These are phyloP conservation scores for Cucumis cinereus DNA, from an alignment of 306 rosid species.

Conservation along the genomic window DNA sequence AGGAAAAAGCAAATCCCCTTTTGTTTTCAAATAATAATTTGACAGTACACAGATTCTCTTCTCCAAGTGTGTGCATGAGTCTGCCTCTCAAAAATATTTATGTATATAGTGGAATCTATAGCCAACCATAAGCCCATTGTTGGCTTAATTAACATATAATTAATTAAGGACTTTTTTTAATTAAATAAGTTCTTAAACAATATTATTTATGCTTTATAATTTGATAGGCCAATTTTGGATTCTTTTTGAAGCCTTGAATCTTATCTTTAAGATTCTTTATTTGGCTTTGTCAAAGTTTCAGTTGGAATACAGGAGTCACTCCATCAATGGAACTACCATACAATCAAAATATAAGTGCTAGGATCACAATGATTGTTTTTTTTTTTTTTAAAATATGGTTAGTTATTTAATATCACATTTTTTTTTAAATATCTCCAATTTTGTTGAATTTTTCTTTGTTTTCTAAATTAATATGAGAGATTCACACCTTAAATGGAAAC, in stretches of 20 bases:
- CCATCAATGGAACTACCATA: neutral
- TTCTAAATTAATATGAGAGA: neutral
- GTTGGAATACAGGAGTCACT: neutral
- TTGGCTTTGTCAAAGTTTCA: neutral
- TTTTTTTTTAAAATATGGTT: neutral
- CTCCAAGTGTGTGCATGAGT: neutral
- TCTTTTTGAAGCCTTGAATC: constrained; percentile 1
- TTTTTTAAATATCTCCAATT: neutral
- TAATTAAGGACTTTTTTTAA: neutral
- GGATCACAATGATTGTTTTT: neutral
- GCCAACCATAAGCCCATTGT: constrained; percentile 1
- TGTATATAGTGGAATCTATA: constrained; percentile 1
- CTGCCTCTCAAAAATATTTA: neutral
- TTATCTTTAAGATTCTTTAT: constrained; percentile 7
- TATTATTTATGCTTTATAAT: neutral
- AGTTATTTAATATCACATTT: neutral
- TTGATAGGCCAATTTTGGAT: neutral
- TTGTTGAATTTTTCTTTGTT: neutral
- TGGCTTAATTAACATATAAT: neutral
- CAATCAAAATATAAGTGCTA: neutral
- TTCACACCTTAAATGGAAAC: neutral
- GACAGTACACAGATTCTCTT: neutral
- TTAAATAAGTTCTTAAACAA: neutral
- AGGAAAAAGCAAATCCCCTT: neutral
- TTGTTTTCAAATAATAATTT: neutral